Base-by-base conservation (phyloP, 225 moss, liverwort and hornwort genomes). In the Rhytidiadelphus loreus region DNA sequence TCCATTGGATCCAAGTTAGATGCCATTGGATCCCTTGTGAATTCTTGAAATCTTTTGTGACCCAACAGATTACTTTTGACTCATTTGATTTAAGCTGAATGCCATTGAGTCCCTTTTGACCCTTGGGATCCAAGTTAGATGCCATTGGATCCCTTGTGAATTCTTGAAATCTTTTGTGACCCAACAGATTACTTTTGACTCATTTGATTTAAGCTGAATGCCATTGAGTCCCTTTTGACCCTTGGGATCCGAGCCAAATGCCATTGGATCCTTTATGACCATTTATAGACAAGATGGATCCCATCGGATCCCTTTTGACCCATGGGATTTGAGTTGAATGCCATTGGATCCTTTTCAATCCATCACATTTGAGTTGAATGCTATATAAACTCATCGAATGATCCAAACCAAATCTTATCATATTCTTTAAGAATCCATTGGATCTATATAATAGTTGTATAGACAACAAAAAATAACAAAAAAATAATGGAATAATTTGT, bases 161-260 rank as follows among this genome's bases (percentile, higher is more conserved):
- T 22, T 69, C 7, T 13, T 69, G 4, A 23, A 24, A 39, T 12
- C 8, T 3, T 4, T 39, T 71, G 43, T 28, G 6, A 71, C 0
- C 16, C 5, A 71, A 0, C 0, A 0, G 6, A 44, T 44, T 29
- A 3, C 0, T 44, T 72, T 44, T 18, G 17, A 44, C 3, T 29
- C 18, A 46, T 74, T 20, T 6, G 12, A 74, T 74, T 1, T 1
- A 2, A 46, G 1, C 9, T 1, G 3, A 3, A 71, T 16, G 9
- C 16, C 4, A 12, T 6, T 7, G 4, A 1, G 5, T 22, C 12
- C 7, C 3, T 10, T 35, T 5, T 10, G 2, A 60, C 13, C 7
- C 7, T 28, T 60, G 13, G 60, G 13, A 60, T 60, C 13, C 1
- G 0, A 60, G 30, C 3, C 1, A 7, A 0, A 39, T 69, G 39